phyloP scores from a whole-genome alignment of 2,329 filamentous ascomycete genomes.

The Paecilomyces sp. region DNA sequence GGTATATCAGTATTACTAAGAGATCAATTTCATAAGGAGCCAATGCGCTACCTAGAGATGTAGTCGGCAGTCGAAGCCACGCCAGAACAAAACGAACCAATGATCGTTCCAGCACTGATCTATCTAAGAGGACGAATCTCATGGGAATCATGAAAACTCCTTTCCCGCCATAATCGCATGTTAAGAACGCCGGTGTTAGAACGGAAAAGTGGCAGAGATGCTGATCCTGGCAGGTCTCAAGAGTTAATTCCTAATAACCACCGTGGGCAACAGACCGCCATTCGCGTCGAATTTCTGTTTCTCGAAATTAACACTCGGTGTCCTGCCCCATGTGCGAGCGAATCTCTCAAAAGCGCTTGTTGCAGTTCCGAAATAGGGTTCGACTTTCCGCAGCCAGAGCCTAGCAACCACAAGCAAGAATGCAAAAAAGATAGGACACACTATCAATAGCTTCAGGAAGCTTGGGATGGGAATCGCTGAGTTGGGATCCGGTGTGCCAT shows the following conservation, averaged over 20 bases:
- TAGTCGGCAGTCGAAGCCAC: no score
- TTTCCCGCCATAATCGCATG: not conserved
- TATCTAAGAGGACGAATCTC: no score
- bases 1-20: no score
- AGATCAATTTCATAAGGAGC: no score
- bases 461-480: constrained; percentile 29
- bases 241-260: not conserved
- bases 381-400: constrained; percentile 49
- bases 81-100: no score
- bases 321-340: constrained; percentile 12
- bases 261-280: not conserved
- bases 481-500: constrained; percentile 22
- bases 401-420: constrained; percentile 42
- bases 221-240: not conserved
- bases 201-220: not conserved
- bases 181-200: not conserved
- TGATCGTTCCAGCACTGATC: no score
- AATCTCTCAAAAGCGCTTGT: constrained; percentile 18
- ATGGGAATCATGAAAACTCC: no score
- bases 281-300: not conserved
- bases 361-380: constrained; percentile 40
- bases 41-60: no score
- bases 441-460: constrained; percentile 29
- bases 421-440: constrained; percentile 41
- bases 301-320: constrained; percentile 1